Evolutionary conservation across 441 rosid species (phyloP), one percentile per base, ranked within the genome.

Genomic region (Adansonia gregorii): DNA sequence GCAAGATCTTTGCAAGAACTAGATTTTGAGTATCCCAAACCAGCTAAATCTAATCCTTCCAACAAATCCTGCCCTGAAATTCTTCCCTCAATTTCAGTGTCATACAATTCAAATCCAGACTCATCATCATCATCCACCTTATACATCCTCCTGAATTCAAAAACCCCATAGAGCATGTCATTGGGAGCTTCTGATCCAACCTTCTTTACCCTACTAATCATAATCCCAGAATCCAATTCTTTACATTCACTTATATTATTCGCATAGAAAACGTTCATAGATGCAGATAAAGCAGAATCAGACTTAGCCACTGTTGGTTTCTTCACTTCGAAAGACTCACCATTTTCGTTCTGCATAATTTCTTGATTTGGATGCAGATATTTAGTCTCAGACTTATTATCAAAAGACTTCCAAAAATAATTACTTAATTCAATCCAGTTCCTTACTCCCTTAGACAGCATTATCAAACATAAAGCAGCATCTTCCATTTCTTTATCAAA

Each of bases 401-500:
- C 79, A 59, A 83, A 76, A 49, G 85, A 87, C 78, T 83, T 82
- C 73, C 73, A 60, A 69, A 67, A 85, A 43, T 80, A 75, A 73
- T 67, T 81, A 48, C 4, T 35, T 4, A 61, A 39, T 31, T 73
- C 82, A 17, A 70, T 73, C 78, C 79, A 69, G 52, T 73, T 39
- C 49, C 43, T 51, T 1, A 77, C 83, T 74, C 85, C 86, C 78
- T 79, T 79, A 63, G 97, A 93, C 27, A 95, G 68, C 76, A 88
- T 81, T 82, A 95, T 82, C 89, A 93, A 89, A 80, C 87, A 76
- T 22, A 75, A 58, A 1, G 94, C 96, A 12, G 80, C 91, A 59
- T 93, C 89, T 72, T 84, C 69, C 27, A 73, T 86, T 19, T 87
- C 93, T 79, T 80, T 83, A 78, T 81, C 87, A 76, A 56, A 63